Evolutionary conservation across 768 basidiomycete genomes (phyloP), one percentile per base, ranked within the genome.

Genomic region (Trametes villosa): DNA sequence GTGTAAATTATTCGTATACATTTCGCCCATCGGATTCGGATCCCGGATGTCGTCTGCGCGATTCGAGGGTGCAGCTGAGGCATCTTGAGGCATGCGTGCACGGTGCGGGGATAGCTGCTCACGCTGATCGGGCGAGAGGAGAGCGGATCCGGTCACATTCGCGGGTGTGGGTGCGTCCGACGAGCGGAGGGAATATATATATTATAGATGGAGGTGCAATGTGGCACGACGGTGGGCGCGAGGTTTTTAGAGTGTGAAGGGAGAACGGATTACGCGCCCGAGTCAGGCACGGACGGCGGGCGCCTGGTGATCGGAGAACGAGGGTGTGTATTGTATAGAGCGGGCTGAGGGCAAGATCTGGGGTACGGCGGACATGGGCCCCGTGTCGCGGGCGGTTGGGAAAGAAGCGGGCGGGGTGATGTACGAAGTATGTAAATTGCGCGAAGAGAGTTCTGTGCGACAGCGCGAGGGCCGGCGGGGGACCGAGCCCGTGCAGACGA

Each of bases 241-340:
- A 53, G 60, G 46, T 22, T 40, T 57, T 57, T 62, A 62, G 55
- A 62, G 61, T 62, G 61, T 47, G 56, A 33, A 46, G 61, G 53
- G 50, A 45, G 54, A 53, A 47, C 31, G 53, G 17, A 40, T 48
- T 41, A 54, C 31, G 59, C 53, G 33, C 36, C 47, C 56, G 47
- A 40, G 56, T 38, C 56, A 57, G 56, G 56, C 56, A 57, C 56
- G 38, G 55, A 20, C 1, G 46, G 46, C 27, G 27, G 56, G 47
- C 56, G 36, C 26, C 38, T 31, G 56, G 36, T 29, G 56, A 57
- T 57, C 56, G 47, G 33, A 57, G 56, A 57, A 57, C 29, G 56
- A 27, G 56, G 47, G 55, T 41, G 33, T 29, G 27, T 26, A 42
- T 40, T 26, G 29, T 29, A 30, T 24, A 48, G 50, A 27, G 59